Evolutionary conservation across 768 basidiomycete genomes (phyloP).

Genomic region (Macrolepiota dolichaula): DNA sequence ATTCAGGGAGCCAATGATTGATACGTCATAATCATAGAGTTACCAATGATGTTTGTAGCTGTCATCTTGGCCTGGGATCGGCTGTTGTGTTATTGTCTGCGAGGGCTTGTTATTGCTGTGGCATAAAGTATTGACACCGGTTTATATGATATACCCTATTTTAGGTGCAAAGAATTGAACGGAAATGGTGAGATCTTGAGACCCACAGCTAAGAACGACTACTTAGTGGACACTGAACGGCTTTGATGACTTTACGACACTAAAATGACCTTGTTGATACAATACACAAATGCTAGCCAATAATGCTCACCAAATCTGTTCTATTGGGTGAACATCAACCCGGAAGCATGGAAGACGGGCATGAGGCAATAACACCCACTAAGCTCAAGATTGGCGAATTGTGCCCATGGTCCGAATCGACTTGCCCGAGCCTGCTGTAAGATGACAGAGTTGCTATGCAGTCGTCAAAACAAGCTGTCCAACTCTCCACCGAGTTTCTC

Average conservation of each 20-base stretch:
- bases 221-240: neutral
- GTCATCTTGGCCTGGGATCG: slow-evolving; percentile 54
- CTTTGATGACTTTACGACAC: neutral
- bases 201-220: neutral
- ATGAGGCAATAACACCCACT: no score
- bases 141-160: neutral
- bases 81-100: slow-evolving; percentile 60
- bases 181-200: no score
- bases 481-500: no score
- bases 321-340: neutral
- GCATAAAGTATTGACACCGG: slow-evolving; percentile 32
- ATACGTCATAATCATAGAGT: no score
- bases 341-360: no score
- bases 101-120: slow-evolving; percentile 66
- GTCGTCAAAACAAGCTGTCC: no score
- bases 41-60: slow-evolving; percentile 64
- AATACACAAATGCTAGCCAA: neutral
- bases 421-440: no score
- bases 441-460: no score
- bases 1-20: no score
- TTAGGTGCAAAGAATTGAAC: slow-evolving; percentile 1
- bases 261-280: neutral
- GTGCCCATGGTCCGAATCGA: no score
- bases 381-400: no score
- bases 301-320: neutral